Evolutionary conservation across 1,139 yeast species (phyloP).

Genomic region (Hansenula sp.): DNA sequence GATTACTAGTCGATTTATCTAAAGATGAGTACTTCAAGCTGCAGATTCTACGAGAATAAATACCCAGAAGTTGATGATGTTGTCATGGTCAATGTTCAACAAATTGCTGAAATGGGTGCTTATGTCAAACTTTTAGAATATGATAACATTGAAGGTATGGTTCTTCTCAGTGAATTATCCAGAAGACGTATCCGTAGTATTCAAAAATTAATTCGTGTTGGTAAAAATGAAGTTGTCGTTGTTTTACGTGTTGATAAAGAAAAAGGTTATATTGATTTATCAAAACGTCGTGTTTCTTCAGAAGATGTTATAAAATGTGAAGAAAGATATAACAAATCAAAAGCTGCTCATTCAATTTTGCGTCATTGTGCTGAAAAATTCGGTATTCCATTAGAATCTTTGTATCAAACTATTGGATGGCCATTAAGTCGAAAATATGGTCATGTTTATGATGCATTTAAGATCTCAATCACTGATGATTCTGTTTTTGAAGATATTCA

Average conservation of each 20-base stretch:
- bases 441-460: slow-evolving; percentile 96
- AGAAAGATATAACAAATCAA: slow-evolving; percentile 94
- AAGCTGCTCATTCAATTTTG: slow-evolving; percentile 94
- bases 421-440: slow-evolving; percentile 94
- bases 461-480: slow-evolving; percentile 90
- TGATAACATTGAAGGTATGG: slow-evolving; percentile 99
- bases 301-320: slow-evolving; percentile 98
- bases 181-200: slow-evolving; percentile 98
- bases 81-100: slow-evolving; percentile 98
- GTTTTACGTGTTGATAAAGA: slow-evolving; percentile 99
- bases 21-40: slow-evolving; percentile 77
- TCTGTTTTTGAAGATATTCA: slow-evolving; percentile 77
- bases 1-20: not conserved
- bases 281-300: slow-evolving; percentile 96
- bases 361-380: slow-evolving; percentile 98
- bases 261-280: slow-evolving; percentile 95
- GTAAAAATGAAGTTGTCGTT: slow-evolving; percentile 97
- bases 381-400: slow-evolving; percentile 76
- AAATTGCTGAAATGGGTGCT: slow-evolving; percentile 97
- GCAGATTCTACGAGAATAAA: slow-evolving; percentile 97
- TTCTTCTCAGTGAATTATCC: slow-evolving; percentile 87
- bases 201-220: slow-evolving; percentile 95
- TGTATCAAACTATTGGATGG: slow-evolving; percentile 93
- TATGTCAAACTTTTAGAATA: slow-evolving; percentile 93
- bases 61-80: slow-evolving; percentile 99